These are phyloP conservation scores for Plasmodium gallinaceum DNA, from an alignment of 169 alveolate species.

Conservation along the genomic window DNA sequence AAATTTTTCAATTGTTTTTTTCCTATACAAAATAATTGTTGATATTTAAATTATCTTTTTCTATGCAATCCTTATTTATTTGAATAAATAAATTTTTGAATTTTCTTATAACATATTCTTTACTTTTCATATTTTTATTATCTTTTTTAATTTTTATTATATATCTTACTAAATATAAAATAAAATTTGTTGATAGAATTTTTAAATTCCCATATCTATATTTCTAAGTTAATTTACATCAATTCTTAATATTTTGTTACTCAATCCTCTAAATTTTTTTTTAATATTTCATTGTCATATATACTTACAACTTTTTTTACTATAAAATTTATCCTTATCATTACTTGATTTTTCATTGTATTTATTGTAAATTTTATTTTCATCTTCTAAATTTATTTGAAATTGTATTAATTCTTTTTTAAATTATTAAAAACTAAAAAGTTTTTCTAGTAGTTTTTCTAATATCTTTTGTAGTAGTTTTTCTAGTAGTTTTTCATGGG, in stretches of 20 bases:
- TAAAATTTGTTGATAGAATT: constrained; percentile 29
- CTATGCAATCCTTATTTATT: constrained; percentile 44
- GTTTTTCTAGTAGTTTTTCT: constrained; percentile 4
- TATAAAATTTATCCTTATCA: constrained; percentile 13
- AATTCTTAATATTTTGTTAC: constrained; percentile 10
- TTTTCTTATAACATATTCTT: constrained; percentile 6
- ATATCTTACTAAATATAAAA: constrained; percentile 25
- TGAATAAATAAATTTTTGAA: constrained; percentile 3
- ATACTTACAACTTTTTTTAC: constrained; percentile 29
- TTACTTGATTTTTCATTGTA: constrained; percentile 20
- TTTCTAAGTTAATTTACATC: constrained; percentile 9
- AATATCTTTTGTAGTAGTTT: constrained; percentile 9
- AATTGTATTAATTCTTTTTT: constrained; percentile 2
- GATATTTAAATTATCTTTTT: constrained; percentile 25
- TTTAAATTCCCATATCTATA: background rate
- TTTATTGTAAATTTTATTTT: constrained; percentile 20
- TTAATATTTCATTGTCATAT: constrained; percentile 31
- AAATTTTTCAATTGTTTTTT: constrained; percentile 16
- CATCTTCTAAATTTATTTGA: constrained; percentile 17
- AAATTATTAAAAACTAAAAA: background rate
- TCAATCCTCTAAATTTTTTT: constrained; percentile 24
- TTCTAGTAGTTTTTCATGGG: background rate
- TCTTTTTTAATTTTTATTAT: constrained; percentile 21
- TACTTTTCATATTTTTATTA: background rate
- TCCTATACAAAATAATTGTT: constrained; percentile 16